A percentile compares a stretch with the other conserved stretches of the same genome.
These are phyloP conservation scores for Fusarium nanum DNA, from an alignment of 2,329 filamentous ascomycete genomes.

Conservation along the genomic window DNA sequence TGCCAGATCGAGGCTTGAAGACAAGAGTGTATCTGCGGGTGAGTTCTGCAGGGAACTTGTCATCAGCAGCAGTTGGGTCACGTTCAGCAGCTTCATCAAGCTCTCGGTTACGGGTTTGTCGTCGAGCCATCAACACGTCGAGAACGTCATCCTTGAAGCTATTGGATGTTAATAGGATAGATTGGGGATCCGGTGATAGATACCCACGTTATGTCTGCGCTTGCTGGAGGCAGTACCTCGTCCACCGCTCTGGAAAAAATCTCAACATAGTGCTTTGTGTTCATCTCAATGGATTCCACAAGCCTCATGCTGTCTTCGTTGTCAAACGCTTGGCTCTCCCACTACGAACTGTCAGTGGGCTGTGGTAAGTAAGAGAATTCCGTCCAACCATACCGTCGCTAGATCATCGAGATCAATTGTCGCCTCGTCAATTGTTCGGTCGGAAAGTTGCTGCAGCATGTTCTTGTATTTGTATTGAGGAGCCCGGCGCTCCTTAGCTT, in stretches of 20 bases:
- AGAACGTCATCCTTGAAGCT: constrained; percentile 98
- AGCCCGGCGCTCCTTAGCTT: constrained; percentile 61
- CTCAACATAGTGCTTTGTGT: constrained; percentile 96
- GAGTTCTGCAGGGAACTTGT: constrained; percentile 90
- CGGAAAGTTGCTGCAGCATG: constrained; percentile 86
- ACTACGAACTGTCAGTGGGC: constrained; percentile 62
- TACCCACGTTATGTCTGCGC: constrained; percentile 78
- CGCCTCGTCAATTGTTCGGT: constrained; percentile 81
- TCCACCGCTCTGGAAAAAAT: constrained; percentile 90
- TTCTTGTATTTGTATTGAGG: constrained; percentile 89
- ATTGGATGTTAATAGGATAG: constrained; percentile 17
- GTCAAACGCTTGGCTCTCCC: constrained; percentile 71
- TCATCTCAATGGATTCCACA: constrained; percentile 86
- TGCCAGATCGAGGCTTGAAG: constrained; percentile 89
- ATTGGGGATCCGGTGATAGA: too few relatives aligned
- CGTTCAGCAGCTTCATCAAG: constrained; percentile 74
- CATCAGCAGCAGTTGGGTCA: constrained; percentile 73
- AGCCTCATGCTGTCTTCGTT: constrained; percentile 74
- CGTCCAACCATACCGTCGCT: constrained; percentile 67
- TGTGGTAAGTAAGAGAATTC: neutral
- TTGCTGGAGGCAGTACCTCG: constrained; percentile 82
- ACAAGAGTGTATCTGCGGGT: constrained; percentile 95
- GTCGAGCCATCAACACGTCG: constrained; percentile 94
- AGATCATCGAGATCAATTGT: constrained; percentile 92
- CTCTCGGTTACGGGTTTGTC: constrained; percentile 85